A percentile compares a stretch with the other conserved stretches of the same genome.
Evolutionary conservation across 495 filamentous ascomycete genomes (phyloP).

Genomic region (Penicillium cosmopolitanum): DNA sequence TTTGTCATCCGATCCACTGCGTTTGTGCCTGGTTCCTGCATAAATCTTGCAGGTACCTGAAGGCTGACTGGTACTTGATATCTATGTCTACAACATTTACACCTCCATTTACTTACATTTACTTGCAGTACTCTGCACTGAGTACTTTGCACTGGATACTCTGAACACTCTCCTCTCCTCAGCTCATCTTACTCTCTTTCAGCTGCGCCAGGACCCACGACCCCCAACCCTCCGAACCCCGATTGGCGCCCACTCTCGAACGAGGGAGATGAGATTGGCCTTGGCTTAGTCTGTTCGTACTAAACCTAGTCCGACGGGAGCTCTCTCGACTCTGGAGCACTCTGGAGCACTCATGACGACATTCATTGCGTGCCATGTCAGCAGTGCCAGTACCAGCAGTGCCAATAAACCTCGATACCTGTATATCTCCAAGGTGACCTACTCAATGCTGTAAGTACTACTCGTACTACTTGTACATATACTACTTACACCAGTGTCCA

Average conservation of each 20-base stretch:
- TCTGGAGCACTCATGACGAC: too few species aligned
- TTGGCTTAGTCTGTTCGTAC: not conserved
- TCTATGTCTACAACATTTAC: too few species aligned
- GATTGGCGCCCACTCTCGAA: conserved; percentile 2
- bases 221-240: not conserved
- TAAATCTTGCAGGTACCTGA: not conserved
- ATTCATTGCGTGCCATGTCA: too few species aligned
- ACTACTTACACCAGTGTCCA: too few species aligned
- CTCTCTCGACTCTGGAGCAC: too few species aligned
- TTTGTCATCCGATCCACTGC: conserved; percentile 1
- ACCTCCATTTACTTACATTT: not conserved
- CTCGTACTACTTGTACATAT: too few species aligned
- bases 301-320: not conserved
- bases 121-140: not conserved
- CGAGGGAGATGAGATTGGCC: not conserved
- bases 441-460: too few species aligned
- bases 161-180: not conserved
- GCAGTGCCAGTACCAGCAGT: too few species aligned
- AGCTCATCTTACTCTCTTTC: not conserved
- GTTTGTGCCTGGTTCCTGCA: conserved; percentile 3
- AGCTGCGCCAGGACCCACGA: conserved; percentile 1
- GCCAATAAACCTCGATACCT: too few species aligned
- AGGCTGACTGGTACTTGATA: not conserved
- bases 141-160: too few species aligned
- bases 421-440: too few species aligned